Percentiles rank a stretch among this genome's conserved stretches.
These are phyloP conservation scores for Flaveria sonorensis DNA, from an alignment of 129 eudicot species.

Conservation along the genomic window DNA sequence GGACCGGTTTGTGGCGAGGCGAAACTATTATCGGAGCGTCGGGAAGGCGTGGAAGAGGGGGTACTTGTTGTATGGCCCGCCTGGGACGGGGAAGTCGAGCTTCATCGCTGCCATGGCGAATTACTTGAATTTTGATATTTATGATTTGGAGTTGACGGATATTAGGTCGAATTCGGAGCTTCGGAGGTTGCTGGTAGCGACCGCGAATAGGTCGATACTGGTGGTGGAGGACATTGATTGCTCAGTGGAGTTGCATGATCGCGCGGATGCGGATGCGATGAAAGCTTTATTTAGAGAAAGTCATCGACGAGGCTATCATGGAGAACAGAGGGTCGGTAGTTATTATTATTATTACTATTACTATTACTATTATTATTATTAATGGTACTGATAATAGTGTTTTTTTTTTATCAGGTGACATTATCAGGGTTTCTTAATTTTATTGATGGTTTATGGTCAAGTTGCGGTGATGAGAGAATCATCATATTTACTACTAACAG, in stretches of 20 bases:
- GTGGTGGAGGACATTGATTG: slow-evolving; percentile 70
- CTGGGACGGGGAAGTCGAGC: slow-evolving; percentile 33
- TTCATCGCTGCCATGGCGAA: slow-evolving; percentile 37
- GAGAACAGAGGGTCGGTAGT: background rate
- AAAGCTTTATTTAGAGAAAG: background rate
- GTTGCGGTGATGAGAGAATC: slow-evolving; percentile 71
- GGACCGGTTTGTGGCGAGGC: slow-evolving; percentile 38
- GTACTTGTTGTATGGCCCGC: slow-evolving; percentile 33
- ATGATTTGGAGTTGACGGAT: slow-evolving; percentile 33
- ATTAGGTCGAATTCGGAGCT: slow-evolving; percentile 35
- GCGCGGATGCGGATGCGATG: background rate
- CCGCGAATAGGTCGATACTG: slow-evolving; percentile 53
- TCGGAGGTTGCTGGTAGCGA: slow-evolving; percentile 43
- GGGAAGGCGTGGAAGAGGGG: slow-evolving; percentile 53
- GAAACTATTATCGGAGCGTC: slow-evolving; percentile 51
- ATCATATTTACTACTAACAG: slow-evolving; percentile 74
- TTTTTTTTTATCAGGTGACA: slow-evolving; percentile 36
- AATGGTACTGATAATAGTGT: too few species aligned
- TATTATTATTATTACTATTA: too few species aligned
- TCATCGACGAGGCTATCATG: background rate
- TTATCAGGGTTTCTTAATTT: slow-evolving; percentile 62
- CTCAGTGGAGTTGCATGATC: slow-evolving; percentile 45
- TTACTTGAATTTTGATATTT: slow-evolving; percentile 32
- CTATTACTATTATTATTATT: background rate
- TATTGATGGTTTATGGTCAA: slow-evolving; percentile 81